Evolutionary conservation across 306 rosid species (phyloP), one percentile per base, ranked within the genome.

Genomic region (Inga leiocalycina): DNA sequence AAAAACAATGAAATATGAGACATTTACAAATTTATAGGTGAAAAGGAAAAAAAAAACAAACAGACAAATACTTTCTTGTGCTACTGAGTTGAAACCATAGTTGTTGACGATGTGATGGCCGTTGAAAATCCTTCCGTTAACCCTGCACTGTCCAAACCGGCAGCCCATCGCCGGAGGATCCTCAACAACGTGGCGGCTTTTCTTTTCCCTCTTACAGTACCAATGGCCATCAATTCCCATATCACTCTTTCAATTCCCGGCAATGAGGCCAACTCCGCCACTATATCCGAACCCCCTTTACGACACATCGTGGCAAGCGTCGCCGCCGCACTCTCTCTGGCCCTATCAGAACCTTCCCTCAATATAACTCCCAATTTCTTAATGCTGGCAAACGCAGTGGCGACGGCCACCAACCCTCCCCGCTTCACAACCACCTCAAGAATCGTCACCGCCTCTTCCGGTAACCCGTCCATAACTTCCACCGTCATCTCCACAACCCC

Each of bases 161-260:
- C 99, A 16, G 95, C 94, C 99, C 99, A 94, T 73, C 97, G 86
- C 45, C 99, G 83, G 6, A 97, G 74, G 34, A 91, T 88, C 82
- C 97, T 89, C 88, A 97, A 83, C 54, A 97, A 78, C n/a, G 94
- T 87, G 5, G 95, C 94, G 0, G 98, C 99, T 76, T 96, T 96
- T 74, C 97, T 89, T 76, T 91, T 89, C 14, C 88, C 97, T 67
- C 99, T 88, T 15, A 81, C 34, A 3, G 91, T 89, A 37, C 98
- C 98, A 27, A 84, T 84, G 45, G 93, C 97, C 98, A 97, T 94
- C 54, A 90, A 76, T 48, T 92, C 98, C 99, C 99, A 97, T 44
- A 88, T 82, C 1, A 92, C 86, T 78, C 99, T 94, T 82, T 97
- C 99, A 30, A 97, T 90, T 6, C 97, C 97, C 0, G 89, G 54